Conservation (phyloP, 257 asterid species). For the Solanum chilense region DNA sequence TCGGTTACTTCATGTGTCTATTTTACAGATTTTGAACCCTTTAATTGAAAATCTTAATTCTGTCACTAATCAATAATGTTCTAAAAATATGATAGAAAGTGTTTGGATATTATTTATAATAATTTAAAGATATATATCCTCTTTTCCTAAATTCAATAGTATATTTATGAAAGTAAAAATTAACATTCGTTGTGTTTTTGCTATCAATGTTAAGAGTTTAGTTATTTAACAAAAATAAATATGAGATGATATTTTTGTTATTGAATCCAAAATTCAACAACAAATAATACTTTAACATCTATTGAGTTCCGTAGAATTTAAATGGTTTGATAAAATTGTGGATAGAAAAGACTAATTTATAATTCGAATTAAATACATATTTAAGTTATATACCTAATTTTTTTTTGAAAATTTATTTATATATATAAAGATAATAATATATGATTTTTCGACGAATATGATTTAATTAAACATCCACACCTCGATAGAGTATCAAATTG, state of each 20-base stretch:
- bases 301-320: neutral
- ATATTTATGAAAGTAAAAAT: neutral
- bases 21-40: too few species aligned
- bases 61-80: too few species aligned
- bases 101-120: accelerated
- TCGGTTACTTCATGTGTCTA: too few species aligned
- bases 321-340: neutral
- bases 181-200: neutral
- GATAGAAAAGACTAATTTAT: too few species aligned
- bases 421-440: too few species aligned
- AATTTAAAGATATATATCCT: accelerated
- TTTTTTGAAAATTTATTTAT: too few species aligned
- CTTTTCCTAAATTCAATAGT: too few species aligned
- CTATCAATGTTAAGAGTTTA: neutral
- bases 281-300: neutral
- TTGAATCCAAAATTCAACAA: neutral
- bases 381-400: too few species aligned
- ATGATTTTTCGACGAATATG: accelerated
- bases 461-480: neutral
- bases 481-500: neutral
- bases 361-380: accelerated
- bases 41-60: accelerated
- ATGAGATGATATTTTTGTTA: neutral
- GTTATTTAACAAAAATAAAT: neutral
- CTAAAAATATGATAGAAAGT: accelerated